Percentiles rank a stretch among this genome's conserved stretches.
Evolutionary conservation across 305 asterid species (phyloP).

Genomic region (Salvia sclarea): DNA sequence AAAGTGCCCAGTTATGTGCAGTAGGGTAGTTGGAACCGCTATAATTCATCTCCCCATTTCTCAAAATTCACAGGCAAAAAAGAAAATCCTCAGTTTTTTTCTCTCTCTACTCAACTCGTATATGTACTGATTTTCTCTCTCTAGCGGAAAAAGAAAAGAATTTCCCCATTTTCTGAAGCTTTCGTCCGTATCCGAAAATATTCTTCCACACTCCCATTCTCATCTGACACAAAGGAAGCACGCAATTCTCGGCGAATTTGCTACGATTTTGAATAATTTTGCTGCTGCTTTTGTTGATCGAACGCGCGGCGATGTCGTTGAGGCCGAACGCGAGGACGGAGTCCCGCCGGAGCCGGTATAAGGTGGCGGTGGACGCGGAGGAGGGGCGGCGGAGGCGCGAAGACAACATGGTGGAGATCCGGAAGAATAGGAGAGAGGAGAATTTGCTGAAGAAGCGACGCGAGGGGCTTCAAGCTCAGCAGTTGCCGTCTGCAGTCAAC

Average conservation of each 20-base stretch:
- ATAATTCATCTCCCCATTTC: slow-evolving; percentile 32
- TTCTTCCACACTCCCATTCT: slow-evolving; percentile 31
- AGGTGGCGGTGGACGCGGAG: slow-evolving; percentile 90
- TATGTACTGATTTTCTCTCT: slow-evolving; percentile 25
- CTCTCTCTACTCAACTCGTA: slow-evolving; percentile 7
- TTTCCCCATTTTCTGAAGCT: slow-evolving; percentile 29
- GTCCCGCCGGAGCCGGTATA: slow-evolving; percentile 74
- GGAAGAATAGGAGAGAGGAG: slow-evolving; percentile 81
- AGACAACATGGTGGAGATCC: slow-evolving; percentile 91
- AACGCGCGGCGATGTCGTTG: slow-evolving; percentile 54
- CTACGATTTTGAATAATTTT: slow-evolving; percentile 13
- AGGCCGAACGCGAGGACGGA: slow-evolving; percentile 55
- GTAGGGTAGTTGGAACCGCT: slow-evolving; percentile 32
- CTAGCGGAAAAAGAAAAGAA: slow-evolving; percentile 22
- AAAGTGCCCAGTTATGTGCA: not conserved
- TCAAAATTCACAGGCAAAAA: slow-evolving; percentile 13
- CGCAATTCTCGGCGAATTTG: slow-evolving; percentile 21
- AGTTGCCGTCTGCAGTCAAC: slow-evolving; percentile 45
- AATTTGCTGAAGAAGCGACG: slow-evolving; percentile 83
- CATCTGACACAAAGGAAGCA: slow-evolving; percentile 29
- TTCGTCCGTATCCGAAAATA: slow-evolving; percentile 35
- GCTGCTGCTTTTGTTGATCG: slow-evolving; percentile 28
- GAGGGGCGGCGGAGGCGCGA: slow-evolving; percentile 89
- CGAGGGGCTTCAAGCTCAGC: slow-evolving; percentile 76
- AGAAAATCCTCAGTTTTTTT: not conserved